phyloP scores from a whole-genome alignment of 2,329 filamentous ascomycete genomes.

The Aspergillus ochraceoroseus region DNA sequence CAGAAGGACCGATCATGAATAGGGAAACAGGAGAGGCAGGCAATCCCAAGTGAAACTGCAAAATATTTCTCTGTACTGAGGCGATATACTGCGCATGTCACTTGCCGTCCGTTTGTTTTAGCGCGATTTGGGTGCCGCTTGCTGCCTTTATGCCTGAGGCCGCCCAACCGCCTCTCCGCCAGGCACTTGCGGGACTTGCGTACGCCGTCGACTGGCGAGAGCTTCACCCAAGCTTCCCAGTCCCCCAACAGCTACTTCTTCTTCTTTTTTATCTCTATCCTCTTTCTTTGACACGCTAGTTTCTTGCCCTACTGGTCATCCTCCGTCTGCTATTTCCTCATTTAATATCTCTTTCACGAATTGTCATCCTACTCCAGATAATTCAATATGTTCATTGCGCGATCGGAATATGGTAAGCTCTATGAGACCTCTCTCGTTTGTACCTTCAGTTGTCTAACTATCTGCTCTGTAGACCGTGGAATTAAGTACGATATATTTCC shows the following conservation, averaged over 20 bases:
- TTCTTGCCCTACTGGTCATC: neutral
- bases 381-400: slow-evolving; percentile 95
- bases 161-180: slow-evolving; percentile 21
- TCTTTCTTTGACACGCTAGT: slow-evolving; percentile 5
- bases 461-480: slow-evolving; percentile 67
- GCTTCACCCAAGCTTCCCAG: slow-evolving; percentile 30
- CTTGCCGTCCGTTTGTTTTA: slow-evolving; percentile 9
- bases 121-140: slow-evolving; percentile 8
- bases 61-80: neutral
- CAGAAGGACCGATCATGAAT: slow-evolving; percentile 24
- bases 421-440: slow-evolving; percentile 23
- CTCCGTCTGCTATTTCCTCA: neutral
- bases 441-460: slow-evolving; percentile 37
- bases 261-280: slow-evolving; percentile 2
- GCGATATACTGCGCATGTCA: slow-evolving; percentile 3
- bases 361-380: slow-evolving; percentile 25
- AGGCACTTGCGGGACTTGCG: slow-evolving; percentile 37
- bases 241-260: slow-evolving; percentile 16
- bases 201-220: slow-evolving; percentile 30
- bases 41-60: neutral
- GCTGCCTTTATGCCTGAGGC: slow-evolving; percentile 23
- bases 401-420: slow-evolving; percentile 95
- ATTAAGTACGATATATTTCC: slow-evolving; percentile 68
- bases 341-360: slow-evolving; percentile 1
- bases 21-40: slow-evolving; percentile 13